phyloP scores from a whole-genome alignment of 148 eudicot genomes.

The Vaccinium darrowii region DNA sequence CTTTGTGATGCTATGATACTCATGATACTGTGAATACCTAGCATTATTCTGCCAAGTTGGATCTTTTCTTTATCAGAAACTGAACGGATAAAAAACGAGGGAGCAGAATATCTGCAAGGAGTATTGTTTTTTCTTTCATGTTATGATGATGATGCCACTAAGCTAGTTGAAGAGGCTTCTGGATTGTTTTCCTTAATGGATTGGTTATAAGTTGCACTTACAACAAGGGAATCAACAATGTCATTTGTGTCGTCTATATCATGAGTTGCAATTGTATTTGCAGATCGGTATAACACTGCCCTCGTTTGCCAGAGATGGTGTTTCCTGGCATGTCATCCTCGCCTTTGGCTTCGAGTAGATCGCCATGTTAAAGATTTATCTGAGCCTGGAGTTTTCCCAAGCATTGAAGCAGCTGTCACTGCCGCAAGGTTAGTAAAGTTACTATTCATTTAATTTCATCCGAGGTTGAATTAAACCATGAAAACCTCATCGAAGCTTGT shows the following conservation, averaged over 20 bases:
- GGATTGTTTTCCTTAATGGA: background rate
- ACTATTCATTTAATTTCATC: background rate
- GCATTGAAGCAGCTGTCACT: slow-evolving; percentile 73
- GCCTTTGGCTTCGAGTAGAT: slow-evolving; percentile 90
- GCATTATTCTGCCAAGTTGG: background rate
- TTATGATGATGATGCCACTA: slow-evolving; percentile 7
- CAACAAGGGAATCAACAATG: background rate
- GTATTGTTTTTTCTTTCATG: slow-evolving; percentile 12
- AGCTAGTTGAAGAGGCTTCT: background rate
- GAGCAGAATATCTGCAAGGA: background rate
- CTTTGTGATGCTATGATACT: background rate
- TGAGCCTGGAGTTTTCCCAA: slow-evolving; percentile 70
- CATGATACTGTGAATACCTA: background rate
- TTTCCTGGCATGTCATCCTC: slow-evolving; percentile 96
- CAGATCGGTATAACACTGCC: slow-evolving; percentile 99
- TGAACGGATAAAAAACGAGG: background rate
- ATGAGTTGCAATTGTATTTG: slow-evolving; percentile 69
- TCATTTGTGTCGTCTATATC: slow-evolving; percentile 37
- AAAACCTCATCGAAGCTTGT: slow-evolving; percentile 19
- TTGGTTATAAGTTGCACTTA: background rate
- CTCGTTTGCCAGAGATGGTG: slow-evolving; percentile 99
- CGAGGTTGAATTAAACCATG: background rate
- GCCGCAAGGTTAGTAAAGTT: slow-evolving; percentile 70
- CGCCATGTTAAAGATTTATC: slow-evolving; percentile 54
- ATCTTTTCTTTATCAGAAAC: background rate